Conservation (phyloP, 495 filamentous ascomycete genomes). For the Aspergillus heteromorphus region DNA sequence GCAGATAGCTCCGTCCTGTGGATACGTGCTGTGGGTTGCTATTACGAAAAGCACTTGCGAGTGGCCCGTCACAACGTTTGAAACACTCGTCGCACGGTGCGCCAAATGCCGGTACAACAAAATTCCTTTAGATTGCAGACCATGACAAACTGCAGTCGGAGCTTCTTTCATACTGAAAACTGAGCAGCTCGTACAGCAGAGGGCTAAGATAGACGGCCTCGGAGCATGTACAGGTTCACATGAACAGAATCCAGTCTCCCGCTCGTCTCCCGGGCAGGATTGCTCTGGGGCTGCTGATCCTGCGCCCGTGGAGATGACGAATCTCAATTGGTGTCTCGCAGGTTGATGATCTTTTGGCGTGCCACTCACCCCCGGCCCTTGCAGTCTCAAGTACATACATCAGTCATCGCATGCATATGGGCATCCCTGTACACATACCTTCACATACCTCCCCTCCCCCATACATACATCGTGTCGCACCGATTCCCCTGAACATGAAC, state of each 20-base stretch:
- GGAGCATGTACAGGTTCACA: background rate
- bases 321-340: background rate
- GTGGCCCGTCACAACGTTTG: constrained; percentile 1
- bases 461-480: constrained; percentile 10
- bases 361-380: background rate
- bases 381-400: constrained; percentile 4
- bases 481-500: constrained; percentile 3
- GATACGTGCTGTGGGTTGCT: background rate
- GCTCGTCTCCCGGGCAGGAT: background rate
- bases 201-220: background rate
- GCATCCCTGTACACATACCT: constrained; percentile 17
- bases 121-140: background rate
- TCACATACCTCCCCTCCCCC: constrained; percentile 3
- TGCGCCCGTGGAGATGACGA: background rate
- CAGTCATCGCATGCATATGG: constrained; percentile 1
- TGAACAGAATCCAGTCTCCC: background rate
- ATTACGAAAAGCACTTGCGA: background rate
- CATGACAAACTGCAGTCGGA: background rate
- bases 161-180: background rate
- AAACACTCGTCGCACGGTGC: constrained; percentile 8
- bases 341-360: background rate
- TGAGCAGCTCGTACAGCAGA: background rate
- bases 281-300: background rate
- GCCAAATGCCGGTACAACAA: background rate
- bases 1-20: constrained; percentile 1